These are phyloP conservation scores for Dunaliella primolecta DNA, from an alignment of 139 green algal species.

Conservation along the genomic window DNA sequence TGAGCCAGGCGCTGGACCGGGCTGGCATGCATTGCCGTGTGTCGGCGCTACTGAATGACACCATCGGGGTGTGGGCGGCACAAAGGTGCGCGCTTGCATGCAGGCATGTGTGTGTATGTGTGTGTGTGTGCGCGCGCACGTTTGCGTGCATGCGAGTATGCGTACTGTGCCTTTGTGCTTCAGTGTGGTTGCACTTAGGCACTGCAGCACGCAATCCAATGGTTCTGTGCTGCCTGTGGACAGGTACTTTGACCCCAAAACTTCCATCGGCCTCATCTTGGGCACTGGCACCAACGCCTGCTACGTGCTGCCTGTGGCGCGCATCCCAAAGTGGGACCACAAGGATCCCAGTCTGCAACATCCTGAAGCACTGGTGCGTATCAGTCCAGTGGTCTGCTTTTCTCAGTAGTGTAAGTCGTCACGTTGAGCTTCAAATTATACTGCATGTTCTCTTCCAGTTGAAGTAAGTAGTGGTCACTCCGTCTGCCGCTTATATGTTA, in stretches of 20 bases:
- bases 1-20: constrained; percentile 31
- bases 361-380: background rate
- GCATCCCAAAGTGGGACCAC: constrained; percentile 47
- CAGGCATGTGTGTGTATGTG: background rate
- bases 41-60: constrained; percentile 78
- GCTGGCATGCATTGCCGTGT: constrained; percentile 39
- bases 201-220: no score
- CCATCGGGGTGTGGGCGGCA: constrained; percentile 47
- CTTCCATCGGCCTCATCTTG: constrained; percentile 73
- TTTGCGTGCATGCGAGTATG: no score
- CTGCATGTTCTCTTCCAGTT: no score
- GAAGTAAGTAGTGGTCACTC: no score
- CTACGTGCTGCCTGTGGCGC: constrained; percentile 63
- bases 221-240: no score
- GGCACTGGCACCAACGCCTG: constrained; percentile 85
- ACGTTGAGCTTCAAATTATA: no score
- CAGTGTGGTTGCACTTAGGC: background rate
- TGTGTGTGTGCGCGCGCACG: background rate
- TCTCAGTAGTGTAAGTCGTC: no score
- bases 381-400: no score
- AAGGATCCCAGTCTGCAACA: background rate
- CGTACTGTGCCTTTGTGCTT: background rate
- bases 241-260: constrained; percentile 63
- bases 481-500: no score
- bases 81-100: constrained; percentile 8